Percentiles rank a stretch among this genome's conserved stretches.
phyloP scores from a whole-genome alignment of 192 early-diverging fungal genomes.

The Radiomyces spectabilis region DNA sequence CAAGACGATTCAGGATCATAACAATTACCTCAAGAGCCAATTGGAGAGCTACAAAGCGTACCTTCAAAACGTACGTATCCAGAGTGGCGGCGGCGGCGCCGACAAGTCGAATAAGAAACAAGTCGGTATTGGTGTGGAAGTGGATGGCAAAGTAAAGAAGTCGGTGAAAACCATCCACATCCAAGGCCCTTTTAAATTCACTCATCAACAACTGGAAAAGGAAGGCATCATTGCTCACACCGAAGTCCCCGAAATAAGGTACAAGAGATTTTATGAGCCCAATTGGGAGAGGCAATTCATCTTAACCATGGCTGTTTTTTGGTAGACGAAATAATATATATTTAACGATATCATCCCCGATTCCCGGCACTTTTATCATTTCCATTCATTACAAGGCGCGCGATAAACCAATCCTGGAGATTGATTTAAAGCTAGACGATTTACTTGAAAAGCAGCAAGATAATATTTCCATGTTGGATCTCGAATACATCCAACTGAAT shows the following conservation, averaged over 20 bases:
- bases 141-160: conserved; percentile 39
- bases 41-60: conserved; percentile 92
- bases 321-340: conserved; percentile 72
- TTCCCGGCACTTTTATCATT: conserved; percentile 86
- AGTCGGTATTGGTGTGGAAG: conserved; percentile 49
- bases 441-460: conserved; percentile 83
- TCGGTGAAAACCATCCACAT: conserved; percentile 30
- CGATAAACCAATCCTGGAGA: conserved; percentile 86
- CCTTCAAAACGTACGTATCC: conserved; percentile 83
- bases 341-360: conserved; percentile 79
- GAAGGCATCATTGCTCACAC: conserved; percentile 85
- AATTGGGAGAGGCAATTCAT: background rate
- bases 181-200: conserved; percentile 74
- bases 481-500: conserved; percentile 89
- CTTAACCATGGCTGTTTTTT: no score
- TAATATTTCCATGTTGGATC: conserved; percentile 73
- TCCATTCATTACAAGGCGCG: conserved; percentile 81
- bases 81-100: conserved; percentile 38
- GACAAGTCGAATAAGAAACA: conserved; percentile 30
- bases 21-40: conserved; percentile 82
- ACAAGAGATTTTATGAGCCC: conserved; percentile 25
- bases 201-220: conserved; percentile 74
- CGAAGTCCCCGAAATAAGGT: conserved; percentile 87
- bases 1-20: conserved; percentile 91
- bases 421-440: conserved; percentile 86